Evolutionary conservation across 768 basidiomycete genomes (phyloP).

Genomic region (Hericium alpestre): DNA sequence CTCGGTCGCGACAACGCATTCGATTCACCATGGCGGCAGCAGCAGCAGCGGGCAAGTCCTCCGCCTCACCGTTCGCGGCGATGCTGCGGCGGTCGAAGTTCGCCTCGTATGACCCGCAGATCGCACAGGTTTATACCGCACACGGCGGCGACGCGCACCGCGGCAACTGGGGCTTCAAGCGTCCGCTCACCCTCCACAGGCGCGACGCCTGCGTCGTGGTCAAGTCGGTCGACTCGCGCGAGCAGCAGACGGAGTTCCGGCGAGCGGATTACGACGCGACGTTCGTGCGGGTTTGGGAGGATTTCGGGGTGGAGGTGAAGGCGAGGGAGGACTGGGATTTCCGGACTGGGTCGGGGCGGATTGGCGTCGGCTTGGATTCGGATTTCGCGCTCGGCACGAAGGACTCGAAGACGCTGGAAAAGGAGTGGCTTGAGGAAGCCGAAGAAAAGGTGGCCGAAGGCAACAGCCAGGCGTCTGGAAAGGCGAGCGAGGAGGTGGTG

Average conservation of each 20-base stretch:
- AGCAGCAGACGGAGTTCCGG: constrained; percentile 73
- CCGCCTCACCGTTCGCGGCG: constrained; percentile 62
- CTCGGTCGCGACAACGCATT: not conserved
- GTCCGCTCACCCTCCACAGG: constrained; percentile 60
- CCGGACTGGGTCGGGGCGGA: constrained; percentile 25
- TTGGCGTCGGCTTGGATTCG: constrained; percentile 31
- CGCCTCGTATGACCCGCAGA: constrained; percentile 64
- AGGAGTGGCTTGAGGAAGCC: not conserved
- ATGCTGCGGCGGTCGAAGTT: constrained; percentile 78
- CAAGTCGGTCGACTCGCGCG: constrained; percentile 55
- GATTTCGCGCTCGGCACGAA: constrained; percentile 25
- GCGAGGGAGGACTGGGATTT: constrained; percentile 27
- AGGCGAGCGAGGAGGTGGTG: not conserved
- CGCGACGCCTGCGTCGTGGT: constrained; percentile 58
- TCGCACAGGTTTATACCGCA: constrained; percentile 70
- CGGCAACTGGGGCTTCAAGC: constrained; percentile 81
- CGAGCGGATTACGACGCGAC: constrained; percentile 54
- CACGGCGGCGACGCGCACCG: constrained; percentile 60
- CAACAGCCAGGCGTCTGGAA: not conserved
- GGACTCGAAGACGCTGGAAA: not conserved
- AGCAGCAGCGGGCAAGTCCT: not conserved
- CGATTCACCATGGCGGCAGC: not conserved
- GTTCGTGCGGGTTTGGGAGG: constrained; percentile 58
- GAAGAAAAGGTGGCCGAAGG: not conserved
- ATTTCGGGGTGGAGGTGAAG: constrained; percentile 37